phyloP scores from a whole-genome alignment of 371 early-diverging fungal genomes.

The Mucor mucedo region DNA sequence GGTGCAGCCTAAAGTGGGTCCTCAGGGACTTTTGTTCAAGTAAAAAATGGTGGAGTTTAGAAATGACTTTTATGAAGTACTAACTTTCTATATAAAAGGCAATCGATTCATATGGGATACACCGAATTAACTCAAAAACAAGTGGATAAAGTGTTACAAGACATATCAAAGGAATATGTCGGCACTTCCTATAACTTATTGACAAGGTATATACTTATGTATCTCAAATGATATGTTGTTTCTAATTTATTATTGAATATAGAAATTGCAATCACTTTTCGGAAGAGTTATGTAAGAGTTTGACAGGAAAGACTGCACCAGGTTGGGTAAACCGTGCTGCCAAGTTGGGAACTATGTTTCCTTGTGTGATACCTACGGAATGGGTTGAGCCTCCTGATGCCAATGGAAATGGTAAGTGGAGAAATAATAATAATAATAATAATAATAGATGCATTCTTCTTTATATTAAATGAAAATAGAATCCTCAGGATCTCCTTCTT shows the following conservation, averaged over 20 bases:
- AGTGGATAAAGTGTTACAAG: conserved; percentile 52
- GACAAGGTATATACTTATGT: conserved; percentile 49
- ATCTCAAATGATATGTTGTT: neutral
- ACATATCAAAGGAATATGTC: conserved; percentile 58
- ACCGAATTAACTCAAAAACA: conserved; percentile 51
- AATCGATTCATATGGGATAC: conserved; percentile 64
- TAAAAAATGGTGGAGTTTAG: conserved; percentile 24
- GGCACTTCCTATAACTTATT: conserved; percentile 65
- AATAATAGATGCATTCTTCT: neutral
- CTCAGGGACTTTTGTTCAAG: conserved; percentile 67
- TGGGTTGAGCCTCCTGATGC: conserved; percentile 71
- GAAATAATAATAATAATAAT: too few relatives aligned
- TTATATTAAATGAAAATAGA: neutral
- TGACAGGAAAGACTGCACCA: conserved; percentile 64
- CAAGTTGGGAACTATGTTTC: conserved; percentile 68
- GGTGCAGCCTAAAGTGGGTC: conserved; percentile 61
- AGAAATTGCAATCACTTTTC: conserved; percentile 77
- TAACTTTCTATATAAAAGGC: conserved; percentile 37
- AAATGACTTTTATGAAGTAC: neutral
- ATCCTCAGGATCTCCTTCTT: conserved; percentile 21
- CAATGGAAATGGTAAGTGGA: conserved; percentile 5
- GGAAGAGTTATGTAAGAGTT: conserved; percentile 53
- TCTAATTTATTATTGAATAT: neutral
- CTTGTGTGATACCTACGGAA: conserved; percentile 69
- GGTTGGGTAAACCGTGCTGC: conserved; percentile 75